Evolutionary conservation across 208 protist species (phyloP).

Genomic region (Leishmania aethiopica): DNA sequence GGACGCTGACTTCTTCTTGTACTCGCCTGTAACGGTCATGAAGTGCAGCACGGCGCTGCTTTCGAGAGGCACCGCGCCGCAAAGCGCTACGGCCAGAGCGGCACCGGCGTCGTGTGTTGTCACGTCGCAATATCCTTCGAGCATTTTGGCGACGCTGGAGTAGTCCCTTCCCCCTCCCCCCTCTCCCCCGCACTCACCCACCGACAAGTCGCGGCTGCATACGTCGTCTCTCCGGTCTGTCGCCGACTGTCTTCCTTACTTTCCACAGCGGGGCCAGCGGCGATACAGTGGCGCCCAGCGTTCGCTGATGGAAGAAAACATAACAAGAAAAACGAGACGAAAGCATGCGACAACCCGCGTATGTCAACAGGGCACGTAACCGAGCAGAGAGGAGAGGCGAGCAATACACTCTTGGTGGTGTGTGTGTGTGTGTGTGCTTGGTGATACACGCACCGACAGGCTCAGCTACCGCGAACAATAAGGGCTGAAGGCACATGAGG

Average conservation of each 20-base stretch:
- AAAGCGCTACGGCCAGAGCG: too few relatives aligned
- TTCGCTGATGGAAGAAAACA: too few relatives aligned
- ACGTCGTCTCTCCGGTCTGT: background rate
- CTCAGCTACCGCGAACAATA: too few relatives aligned
- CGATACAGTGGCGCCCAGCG: background rate
- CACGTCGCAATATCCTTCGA: background rate
- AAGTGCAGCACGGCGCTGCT: conserved; percentile 29
- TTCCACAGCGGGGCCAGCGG: background rate
- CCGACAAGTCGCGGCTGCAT: background rate
- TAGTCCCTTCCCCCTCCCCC: background rate
- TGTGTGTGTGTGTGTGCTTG: background rate
- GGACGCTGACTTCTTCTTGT: conserved; percentile 33
- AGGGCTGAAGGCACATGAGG: background rate
- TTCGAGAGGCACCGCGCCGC: conserved; percentile 2
- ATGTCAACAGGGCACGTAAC: background rate
- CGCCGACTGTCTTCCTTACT: background rate
- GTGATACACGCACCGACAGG: too few relatives aligned
- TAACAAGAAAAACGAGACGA: background rate
- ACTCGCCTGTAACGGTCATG: conserved; percentile 38
- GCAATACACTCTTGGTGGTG: too few relatives aligned
- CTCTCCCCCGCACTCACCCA: background rate
- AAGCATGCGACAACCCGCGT: background rate
- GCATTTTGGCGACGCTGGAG: conserved; percentile 4
- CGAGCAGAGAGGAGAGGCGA: background rate
- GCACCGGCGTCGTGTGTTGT: background rate